phyloP scores from a whole-genome alignment of 2,329 filamentous ascomycete genomes.

The Cladosporium sp. region DNA sequence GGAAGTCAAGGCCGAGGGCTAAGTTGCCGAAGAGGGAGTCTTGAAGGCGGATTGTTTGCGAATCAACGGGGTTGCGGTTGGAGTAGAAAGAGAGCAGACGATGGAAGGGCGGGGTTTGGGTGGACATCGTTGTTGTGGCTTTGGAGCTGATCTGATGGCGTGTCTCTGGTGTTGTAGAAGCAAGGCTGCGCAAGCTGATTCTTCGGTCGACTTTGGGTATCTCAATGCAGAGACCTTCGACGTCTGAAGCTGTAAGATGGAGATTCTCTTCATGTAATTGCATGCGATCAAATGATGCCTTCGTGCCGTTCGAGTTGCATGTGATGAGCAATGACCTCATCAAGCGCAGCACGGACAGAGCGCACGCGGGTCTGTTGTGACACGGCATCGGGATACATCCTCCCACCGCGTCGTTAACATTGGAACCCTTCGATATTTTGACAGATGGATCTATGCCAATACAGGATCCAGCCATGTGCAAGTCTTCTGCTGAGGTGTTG shows the following conservation, averaged over 20 bases:
- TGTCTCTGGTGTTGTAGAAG: neutral
- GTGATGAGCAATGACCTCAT: conserved; percentile 4
- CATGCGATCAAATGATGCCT: neutral
- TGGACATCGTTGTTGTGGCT: conserved; percentile 1
- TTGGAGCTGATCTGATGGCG: neutral
- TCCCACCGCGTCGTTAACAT: no score
- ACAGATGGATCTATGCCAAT: no score
- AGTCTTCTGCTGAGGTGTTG: no score
- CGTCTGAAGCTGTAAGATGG: no score
- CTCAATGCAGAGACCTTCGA: no score
- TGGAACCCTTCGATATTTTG: no score
- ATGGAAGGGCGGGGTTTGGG: conserved; percentile 29
- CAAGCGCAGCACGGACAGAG: neutral
- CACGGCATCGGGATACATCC: no score
- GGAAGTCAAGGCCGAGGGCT: conserved; percentile 35
- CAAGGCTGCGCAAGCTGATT: neutral
- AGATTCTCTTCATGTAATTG: neutral
- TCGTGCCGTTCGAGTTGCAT: neutral
- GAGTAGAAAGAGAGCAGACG: conserved; percentile 35
- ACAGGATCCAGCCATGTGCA: no score
- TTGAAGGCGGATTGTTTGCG: conserved; percentile 31
- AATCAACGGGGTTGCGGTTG: conserved; percentile 26
- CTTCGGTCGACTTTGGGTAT: no score
- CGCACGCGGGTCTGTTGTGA: no score
- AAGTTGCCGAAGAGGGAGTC: conserved; percentile 35